Evolutionary conservation across 306 rosid species (phyloP), one percentile per base, ranked within the genome.

Genomic region (Cucurbita maxima): DNA sequence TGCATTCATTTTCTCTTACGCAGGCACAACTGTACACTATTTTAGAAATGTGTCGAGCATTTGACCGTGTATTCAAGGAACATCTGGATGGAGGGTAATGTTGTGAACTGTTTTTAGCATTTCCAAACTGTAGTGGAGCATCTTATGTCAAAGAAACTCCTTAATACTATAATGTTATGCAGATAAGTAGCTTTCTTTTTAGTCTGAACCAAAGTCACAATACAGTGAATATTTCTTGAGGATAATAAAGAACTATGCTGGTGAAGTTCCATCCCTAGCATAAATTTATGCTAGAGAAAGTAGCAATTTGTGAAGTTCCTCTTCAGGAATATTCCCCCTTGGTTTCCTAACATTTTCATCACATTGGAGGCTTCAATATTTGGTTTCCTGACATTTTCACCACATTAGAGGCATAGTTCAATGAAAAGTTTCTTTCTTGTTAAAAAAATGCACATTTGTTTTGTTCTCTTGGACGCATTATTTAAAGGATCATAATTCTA

Each of bases 21-120:
- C 76, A 95, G 99, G 99, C 97, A 75, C 99, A 91, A 75, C 87
- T 95, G 30, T 95, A 95, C 80, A 91, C 97, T 52, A 91, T 95
- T 78, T 87, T 95, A 83, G 99, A 95, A 84, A 55, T 95, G 84
- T 95, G 99, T 55, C 97, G 99, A 72, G 99, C 99, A 51, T 91
- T 95, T 89, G 99, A 95, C 78, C 93, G 96, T 72, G 96, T 95
- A 59, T 95, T 95, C 75, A 95, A 81, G 84, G 99, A 95, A 74
- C 99, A 95, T 80, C 83, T 95, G 79, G 99, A 95, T 72, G 99
- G 99, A 81, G 99, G 99, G 99, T 95, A 89, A 77, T 85, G 78
- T 54, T 73, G 22, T 38, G 75, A 62, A 55, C 18, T 79, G 44
- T 45, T 18, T 10, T 52, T 22, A 30, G 15, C 76, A 63, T 85